Evolutionary conservation across 73 alveolate genomes (phyloP).

Genomic region (Paramecium octaurelia): DNA sequence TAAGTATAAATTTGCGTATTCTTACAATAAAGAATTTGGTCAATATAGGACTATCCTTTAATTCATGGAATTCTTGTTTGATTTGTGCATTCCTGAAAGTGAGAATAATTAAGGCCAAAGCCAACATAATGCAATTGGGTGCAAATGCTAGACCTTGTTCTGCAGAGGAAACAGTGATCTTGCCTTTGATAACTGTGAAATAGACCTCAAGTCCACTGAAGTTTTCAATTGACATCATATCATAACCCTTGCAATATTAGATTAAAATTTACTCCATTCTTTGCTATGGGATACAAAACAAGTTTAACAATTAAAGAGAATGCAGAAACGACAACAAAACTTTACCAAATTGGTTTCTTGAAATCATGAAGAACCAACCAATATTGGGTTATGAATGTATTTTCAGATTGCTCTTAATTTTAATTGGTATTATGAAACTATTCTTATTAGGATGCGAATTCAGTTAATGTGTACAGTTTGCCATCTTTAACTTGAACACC

Average conservation of each 20-base stretch:
- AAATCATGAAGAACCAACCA: background rate
- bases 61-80: background rate
- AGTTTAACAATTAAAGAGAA: background rate
- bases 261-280: background rate
- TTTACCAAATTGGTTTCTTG: background rate
- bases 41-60: background rate
- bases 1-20: background rate
- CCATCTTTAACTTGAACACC: background rate
- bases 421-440: background rate
- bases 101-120: background rate
- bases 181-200: background rate
- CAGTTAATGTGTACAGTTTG: background rate
- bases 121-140: background rate
- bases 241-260: background rate
- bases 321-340: background rate
- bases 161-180: background rate
- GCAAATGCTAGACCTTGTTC: background rate
- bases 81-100: background rate
- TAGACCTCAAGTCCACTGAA: background rate
- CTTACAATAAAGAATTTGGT: constrained; percentile 3
- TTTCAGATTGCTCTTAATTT: background rate
- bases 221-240: background rate
- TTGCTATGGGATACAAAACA: background rate
- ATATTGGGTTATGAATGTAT: background rate
- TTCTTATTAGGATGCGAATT: background rate